phyloP scores from a whole-genome alignment of 768 basidiomycete genomes.

The Collybiopsis luxurians region DNA sequence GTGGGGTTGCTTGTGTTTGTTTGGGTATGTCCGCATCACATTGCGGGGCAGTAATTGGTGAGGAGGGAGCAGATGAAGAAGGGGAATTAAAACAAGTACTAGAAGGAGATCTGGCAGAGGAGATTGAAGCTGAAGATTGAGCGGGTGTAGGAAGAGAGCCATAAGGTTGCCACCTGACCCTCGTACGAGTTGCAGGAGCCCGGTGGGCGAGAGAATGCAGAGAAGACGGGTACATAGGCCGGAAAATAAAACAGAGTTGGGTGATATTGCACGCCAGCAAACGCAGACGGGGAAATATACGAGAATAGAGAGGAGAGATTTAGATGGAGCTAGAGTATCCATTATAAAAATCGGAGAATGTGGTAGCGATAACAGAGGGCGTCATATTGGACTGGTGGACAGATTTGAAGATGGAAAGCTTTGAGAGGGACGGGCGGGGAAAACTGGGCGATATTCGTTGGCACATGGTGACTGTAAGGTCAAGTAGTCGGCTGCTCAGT shows the following conservation, averaged over 20 bases:
- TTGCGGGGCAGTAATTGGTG: constrained; percentile 24
- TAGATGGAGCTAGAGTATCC: constrained; percentile 32
- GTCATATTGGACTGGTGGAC: constrained; percentile 5
- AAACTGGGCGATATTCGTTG: constrained; percentile 23
- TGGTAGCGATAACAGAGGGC: constrained; percentile 14
- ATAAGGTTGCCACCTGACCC: constrained; percentile 84
- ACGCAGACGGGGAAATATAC: constrained; percentile 17
- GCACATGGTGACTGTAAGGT: constrained; percentile 39
- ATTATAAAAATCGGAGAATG: constrained; percentile 24
- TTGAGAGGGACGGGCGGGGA: constrained; percentile 16
- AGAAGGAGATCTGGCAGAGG: constrained; percentile 38
- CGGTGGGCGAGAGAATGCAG: constrained; percentile 60
- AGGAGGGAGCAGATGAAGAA: constrained; percentile 37
- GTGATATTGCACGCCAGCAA: constrained; percentile 25
- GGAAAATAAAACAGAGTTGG: constrained; percentile 15
- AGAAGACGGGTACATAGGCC: constrained; percentile 12
- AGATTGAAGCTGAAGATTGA: constrained; percentile 32
- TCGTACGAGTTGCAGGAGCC: constrained; percentile 63
- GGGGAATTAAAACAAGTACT: constrained; percentile 56
- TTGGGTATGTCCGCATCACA: constrained; percentile 33
- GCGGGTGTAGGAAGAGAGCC: constrained; percentile 38
- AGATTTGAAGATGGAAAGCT: constrained; percentile 9
- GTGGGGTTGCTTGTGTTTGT: constrained; percentile 27
- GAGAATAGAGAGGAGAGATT: constrained; percentile 26
- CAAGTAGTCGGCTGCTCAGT: background rate